Evolutionary conservation across 2,329 filamentous ascomycete species (phyloP), one percentile per base, ranked within the genome.

Genomic region (Aspergillus nomiae): DNA sequence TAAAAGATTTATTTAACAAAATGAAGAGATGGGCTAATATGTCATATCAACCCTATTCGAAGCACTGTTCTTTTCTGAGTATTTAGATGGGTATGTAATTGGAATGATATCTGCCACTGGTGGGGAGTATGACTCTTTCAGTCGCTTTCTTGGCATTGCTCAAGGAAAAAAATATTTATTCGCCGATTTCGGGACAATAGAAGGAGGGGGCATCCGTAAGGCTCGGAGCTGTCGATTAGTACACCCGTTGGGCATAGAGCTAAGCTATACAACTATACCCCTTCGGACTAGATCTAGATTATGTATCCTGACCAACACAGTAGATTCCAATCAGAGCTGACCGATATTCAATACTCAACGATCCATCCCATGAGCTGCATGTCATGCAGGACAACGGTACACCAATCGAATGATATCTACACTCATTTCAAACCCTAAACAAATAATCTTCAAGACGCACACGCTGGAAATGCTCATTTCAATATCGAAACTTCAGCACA

Each of bases 121-220:
- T 32, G 43, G 45, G 58, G 14, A 38, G 48, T 58, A 61, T 65
- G 64, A 68, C 59, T 63, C 56, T 59, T 58, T 14, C 16, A 43
- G 2, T 38, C n/a, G 11, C n/a, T 51, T 56, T 43, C 64, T 68
- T 66, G 62, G 63, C 65, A 59, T 60, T 54, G 46, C 36, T 12
- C 58, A 54, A 59, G 46, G 46, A 56, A 59, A 46, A 59, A 46
- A 38, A 19, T 38, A 38, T 19, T 24, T 36, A 38, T 54, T 36
- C 51, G 32, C 51, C 51, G 51, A 54, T 12, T 21, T 54, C 51
- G 51, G 51, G 51, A 34, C 11, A 24, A n/a, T 9, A 51, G 21
- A 32, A 26, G 21, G 8, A 28, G 14, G 11, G 11, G 21, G n/a
- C 26, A 1, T 28, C 26, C 26, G 26, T 28, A 28, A 28, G 26